Evolutionary conservation across 805 yeast genomes (phyloP), one percentile per base, ranked within the genome.

Genomic region (Hanseniaspora valbyensis): DNA sequence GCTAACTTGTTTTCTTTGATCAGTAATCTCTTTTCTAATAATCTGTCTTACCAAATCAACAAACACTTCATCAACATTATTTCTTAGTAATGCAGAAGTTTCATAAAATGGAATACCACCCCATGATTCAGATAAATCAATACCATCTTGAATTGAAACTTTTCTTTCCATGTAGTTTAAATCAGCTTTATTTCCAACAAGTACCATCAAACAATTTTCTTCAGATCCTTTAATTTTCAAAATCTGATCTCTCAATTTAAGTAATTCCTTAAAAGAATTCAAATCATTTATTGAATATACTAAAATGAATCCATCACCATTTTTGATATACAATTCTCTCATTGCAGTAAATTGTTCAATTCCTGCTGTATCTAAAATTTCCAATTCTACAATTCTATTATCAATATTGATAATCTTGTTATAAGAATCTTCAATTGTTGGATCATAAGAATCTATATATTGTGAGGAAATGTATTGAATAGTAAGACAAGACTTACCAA

Each of bases 351-450:
- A 90, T 67, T 89, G 96, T 21, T 95, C 95, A 54, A 81, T 81
- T 41, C 96, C 97, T 1, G 95, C 95, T 2, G 96, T 87, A 61
- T 92, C 98, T 54, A 89, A 69, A 49, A 83, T 80, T 66, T 90
- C 96, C 58, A 90, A 70, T 56, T 83, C 85, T 61, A 92, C 85
- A 4, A 86, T 80, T 56, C 90, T 76, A 30, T 88, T 94, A 64
- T 90, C 96, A 32, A 90, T 80, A 59, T 82, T 88, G 52, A 87
- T 78, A 57, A 85, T 89, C 61, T 87, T 89, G 42, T 95, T 72
- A 66, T 90, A 92, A 0, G 96, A 86, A 61, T 90, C 97, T 63
- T 90, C 98, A 56, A 90, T 92, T 8, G 98, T 92, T 8, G 98
- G 97, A 61, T 90, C 97, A 67, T 90, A 90, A 33, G 87, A 76